Base-by-base conservation (phyloP, 2,329 filamentous ascomycete species). In the Microascus cirrosus region DNA sequence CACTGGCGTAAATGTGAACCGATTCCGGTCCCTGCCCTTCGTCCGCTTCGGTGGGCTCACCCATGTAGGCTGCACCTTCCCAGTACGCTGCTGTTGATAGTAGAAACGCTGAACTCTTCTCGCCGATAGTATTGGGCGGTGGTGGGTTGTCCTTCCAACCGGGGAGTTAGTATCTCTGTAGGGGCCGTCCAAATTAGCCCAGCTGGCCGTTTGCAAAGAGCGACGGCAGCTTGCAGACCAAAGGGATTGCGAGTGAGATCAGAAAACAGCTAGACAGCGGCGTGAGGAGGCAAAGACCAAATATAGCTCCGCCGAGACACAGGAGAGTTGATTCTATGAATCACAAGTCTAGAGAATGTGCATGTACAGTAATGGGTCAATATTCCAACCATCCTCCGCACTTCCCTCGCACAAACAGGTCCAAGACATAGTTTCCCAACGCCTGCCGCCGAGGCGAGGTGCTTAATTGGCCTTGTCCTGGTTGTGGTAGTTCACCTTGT, bases 401-500 rank as follows among this genome's bases (percentile, higher is more conserved):
- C 55, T 24, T 48, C 18, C 36, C 39, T 34, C 55, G 24, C 13
- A 12, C 55, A 12, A 51, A 35, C 28, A 56, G 50, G 22, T 12
- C 6, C 45, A 20, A 20, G 45, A 12, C 45, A 20, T 50, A 22
- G 20, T 12, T 22, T 50, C 45, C 20, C 2, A 10, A 22, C 20
- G 3, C n/a, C 45, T 13, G 12, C n/a, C 35, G n/a, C 32, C 39
- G 15, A 7, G 39, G 15, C 10, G 39, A 36, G 3, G 13, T 34
- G 42, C 54, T 62, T 62, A 62, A 60, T 61, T 60, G 53, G 71
- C 69, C 82, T 89, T 90, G 79, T 95, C 87, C 79, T 87, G 88
- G 80, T 95, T 91, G 85, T 97, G 91, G 80, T 95, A 93, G 85
- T 97, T 97, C 80, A 96, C 91, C 60, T 80, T 82, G 64, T 86